Percentiles rank a stretch among this genome's conserved stretches.
Conservation (phyloP, 306 rosid genomes). For the Vigna hirtella region DNA sequence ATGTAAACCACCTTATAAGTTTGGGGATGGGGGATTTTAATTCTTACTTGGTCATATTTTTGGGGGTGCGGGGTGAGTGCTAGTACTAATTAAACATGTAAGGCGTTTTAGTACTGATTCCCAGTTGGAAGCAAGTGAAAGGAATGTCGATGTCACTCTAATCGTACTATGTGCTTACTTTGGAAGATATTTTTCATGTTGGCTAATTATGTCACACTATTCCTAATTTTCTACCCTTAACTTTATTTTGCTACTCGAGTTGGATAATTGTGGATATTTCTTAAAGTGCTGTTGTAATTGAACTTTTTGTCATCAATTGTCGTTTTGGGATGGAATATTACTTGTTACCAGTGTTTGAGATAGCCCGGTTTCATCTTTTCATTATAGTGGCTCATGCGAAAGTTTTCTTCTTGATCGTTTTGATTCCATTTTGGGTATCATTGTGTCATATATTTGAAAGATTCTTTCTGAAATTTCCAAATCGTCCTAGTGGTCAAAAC, state of each 20-base stretch:
- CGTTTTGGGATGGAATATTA: slow-evolving; percentile 5
- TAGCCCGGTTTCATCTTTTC: not conserved
- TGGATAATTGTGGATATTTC: not conserved
- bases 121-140: slow-evolving; percentile 32
- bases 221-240: slow-evolving; percentile 3
- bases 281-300: not conserved
- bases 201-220: not conserved
- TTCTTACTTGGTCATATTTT: not conserved
- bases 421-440: not conserved
- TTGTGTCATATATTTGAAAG: not conserved
- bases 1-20: slow-evolving; percentile 4
- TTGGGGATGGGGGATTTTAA: not conserved
- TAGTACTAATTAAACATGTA: not conserved
- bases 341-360: slow-evolving; percentile 30
- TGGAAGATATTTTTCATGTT: slow-evolving; percentile 16
- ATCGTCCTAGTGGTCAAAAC: not conserved
- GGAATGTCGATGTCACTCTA: slow-evolving; percentile 21
- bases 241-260: not conserved
- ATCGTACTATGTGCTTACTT: slow-evolving; percentile 26
- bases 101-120: slow-evolving; percentile 16
- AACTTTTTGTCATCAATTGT: not conserved
- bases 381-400: not conserved
- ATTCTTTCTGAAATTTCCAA: slow-evolving; percentile 19
- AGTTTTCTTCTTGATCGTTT: not conserved
- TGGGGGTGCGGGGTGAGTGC: slow-evolving; percentile 1